phyloP scores from a whole-genome alignment of 495 filamentous ascomycete genomes.

The Corynascus novoguineensis region DNA sequence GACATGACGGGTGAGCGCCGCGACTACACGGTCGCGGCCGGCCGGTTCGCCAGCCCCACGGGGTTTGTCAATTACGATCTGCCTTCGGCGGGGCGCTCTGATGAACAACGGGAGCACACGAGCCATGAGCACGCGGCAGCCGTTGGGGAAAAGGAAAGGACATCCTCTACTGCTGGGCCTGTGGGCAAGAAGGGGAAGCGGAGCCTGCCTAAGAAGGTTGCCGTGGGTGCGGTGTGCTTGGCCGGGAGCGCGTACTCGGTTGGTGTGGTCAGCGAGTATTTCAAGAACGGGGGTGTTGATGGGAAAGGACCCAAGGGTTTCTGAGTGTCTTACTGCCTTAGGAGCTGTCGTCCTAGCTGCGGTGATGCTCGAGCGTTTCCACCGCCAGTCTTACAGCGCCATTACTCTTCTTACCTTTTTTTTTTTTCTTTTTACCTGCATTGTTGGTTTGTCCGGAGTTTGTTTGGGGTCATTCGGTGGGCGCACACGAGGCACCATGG shows the following conservation, averaged over 20 bases:
- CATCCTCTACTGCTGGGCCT: conserved; percentile 19
- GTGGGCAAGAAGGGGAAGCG: conserved; percentile 30
- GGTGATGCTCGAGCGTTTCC: too few species aligned
- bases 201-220: conserved; percentile 43
- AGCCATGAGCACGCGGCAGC: background rate
- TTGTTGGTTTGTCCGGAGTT: background rate
- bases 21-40: conserved; percentile 39
- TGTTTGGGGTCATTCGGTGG: conserved; percentile 4
- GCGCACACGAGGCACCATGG: background rate
- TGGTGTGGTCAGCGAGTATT: conserved; percentile 63
- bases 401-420: background rate
- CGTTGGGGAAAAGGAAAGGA: conserved; percentile 16
- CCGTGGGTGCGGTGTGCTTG: conserved; percentile 54
- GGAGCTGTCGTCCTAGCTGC: too few species aligned
- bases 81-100: conserved; percentile 13
- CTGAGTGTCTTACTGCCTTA: conserved; percentile 14
- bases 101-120: background rate
- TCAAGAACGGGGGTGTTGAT: conserved; percentile 53
- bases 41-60: conserved; percentile 49
- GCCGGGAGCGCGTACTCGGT: conserved; percentile 60
- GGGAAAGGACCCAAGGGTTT: conserved; percentile 52
- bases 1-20: conserved; percentile 45
- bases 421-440: background rate
- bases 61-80: conserved; percentile 54
- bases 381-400: too few species aligned